phyloP scores from a whole-genome alignment of 164 flowering plant species.

The Vitis rotundifolia region DNA sequence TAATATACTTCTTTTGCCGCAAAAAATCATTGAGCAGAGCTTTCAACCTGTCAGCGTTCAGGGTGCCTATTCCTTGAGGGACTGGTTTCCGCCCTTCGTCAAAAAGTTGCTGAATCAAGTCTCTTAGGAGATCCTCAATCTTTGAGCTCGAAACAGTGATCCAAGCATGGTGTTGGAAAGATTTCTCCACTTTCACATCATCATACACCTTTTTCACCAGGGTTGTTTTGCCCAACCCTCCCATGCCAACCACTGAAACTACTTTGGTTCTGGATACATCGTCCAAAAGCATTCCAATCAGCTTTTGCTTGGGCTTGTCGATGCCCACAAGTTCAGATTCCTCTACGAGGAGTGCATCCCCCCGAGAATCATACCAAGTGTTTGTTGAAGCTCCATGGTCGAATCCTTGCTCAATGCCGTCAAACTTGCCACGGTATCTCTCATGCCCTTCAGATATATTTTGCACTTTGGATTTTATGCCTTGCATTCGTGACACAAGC shows the following conservation, averaged over 20 bases:
- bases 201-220: neutral
- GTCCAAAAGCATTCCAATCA: neutral
- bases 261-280: neutral
- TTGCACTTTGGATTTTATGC: no score
- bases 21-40: neutral
- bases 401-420: no score
- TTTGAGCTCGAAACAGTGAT: constrained; percentile 18
- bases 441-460: neutral
- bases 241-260: constrained; percentile 15
- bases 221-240: neutral
- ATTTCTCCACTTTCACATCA: no score
- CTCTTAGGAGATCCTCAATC: constrained; percentile 5
- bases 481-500: no score
- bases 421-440: neutral
- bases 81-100: neutral
- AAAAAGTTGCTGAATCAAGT: constrained; percentile 4
- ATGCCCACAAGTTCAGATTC: constrained; percentile 22
- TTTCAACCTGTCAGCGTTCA: neutral
- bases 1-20: constrained; percentile 9
- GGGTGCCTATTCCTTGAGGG: constrained; percentile 2
- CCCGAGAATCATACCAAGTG: neutral
- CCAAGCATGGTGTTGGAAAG: constrained; percentile 13
- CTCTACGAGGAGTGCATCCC: neutral
- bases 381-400: neutral
- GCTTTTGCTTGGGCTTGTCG: constrained; percentile 11